Conservation (phyloP, 345 rosid genomes). For the Alliaria petiolata region DNA sequence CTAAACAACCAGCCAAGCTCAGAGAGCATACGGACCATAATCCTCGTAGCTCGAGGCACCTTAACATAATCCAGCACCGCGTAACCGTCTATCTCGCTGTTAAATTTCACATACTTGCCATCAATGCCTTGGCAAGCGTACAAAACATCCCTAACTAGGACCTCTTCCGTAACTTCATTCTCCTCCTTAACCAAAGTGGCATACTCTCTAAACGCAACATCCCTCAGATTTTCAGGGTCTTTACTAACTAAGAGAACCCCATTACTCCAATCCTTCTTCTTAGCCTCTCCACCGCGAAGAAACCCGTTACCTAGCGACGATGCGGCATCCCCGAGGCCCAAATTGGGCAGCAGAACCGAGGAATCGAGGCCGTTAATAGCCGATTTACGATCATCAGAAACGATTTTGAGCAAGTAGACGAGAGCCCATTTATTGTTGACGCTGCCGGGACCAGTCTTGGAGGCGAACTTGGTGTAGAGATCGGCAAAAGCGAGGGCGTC, state of each 20-base stretch:
- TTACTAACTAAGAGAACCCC: constrained; percentile 71
- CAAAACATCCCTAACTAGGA: constrained; percentile 82
- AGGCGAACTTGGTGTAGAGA: constrained; percentile 74
- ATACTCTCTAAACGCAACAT: constrained; percentile 77
- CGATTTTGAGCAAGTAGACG: constrained; percentile 69
- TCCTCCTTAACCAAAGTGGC: constrained; percentile 69
- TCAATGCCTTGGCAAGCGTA: constrained; percentile 94
- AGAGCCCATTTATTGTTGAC: constrained; percentile 92
- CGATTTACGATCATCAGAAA: constrained; percentile 63
- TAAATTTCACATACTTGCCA: constrained; percentile 79
- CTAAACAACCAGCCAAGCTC: constrained; percentile 96
- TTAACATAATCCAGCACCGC: constrained; percentile 51
- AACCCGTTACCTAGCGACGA: constrained; percentile 21
- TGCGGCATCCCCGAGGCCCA: constrained; percentile 37
- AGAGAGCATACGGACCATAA: constrained; percentile 74
- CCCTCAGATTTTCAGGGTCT: constrained; percentile 77
- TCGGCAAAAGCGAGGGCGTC: constrained; percentile 85
- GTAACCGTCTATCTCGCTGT: constrained; percentile 62
- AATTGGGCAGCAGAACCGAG: constrained; percentile 53
- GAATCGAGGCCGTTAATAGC: constrained; percentile 40
- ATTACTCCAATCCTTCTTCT: constrained; percentile 50
- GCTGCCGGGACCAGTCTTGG: constrained; percentile 83
- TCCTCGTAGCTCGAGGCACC: constrained; percentile 67
- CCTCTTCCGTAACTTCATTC: constrained; percentile 87
- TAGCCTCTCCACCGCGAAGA: constrained; percentile 35